phyloP scores from a whole-genome alignment of 2,329 filamentous ascomycete genomes.

The Cordyceps farinosa region DNA sequence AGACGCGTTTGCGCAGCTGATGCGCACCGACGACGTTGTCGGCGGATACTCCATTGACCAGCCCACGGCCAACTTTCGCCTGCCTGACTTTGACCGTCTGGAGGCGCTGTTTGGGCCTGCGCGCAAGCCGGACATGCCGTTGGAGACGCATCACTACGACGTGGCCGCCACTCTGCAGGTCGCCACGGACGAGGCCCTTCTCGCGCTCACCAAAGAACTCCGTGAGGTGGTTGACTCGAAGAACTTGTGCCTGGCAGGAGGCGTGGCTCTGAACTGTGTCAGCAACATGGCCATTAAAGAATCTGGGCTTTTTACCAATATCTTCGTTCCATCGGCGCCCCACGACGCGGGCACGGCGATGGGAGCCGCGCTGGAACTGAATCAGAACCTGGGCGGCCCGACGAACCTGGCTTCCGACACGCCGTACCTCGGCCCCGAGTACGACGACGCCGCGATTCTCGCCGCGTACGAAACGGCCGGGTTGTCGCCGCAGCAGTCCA shows the following conservation, averaged over 20 bases:
- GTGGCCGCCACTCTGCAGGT: slow-evolving; percentile 10
- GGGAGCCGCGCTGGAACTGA: slow-evolving; percentile 7
- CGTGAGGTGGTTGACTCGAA: background rate
- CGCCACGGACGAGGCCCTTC: slow-evolving; percentile 8
- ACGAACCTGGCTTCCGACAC: background rate
- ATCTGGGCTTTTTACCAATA: slow-evolving; percentile 4
- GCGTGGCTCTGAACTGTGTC: slow-evolving; percentile 13
- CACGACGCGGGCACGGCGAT: slow-evolving; percentile 9
- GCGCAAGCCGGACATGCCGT: background rate
- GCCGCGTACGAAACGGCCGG: background rate
- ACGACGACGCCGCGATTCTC: slow-evolving; percentile 2
- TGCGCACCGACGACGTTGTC: background rate
- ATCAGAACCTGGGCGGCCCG: slow-evolving; percentile 4
- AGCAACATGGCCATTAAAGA: slow-evolving; percentile 9
- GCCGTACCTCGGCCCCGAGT: slow-evolving; percentile 11
- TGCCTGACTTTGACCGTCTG: slow-evolving; percentile 6
- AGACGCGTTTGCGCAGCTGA: background rate
- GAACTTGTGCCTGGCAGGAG: slow-evolving; percentile 9
- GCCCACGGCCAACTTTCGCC: slow-evolving; percentile 5
- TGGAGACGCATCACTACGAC: slow-evolving; percentile 9
- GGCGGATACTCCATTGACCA: background rate
- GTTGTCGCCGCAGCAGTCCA: background rate
- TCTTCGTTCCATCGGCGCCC: slow-evolving; percentile 4
- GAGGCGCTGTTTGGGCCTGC: slow-evolving; percentile 10
- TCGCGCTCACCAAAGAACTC: slow-evolving; percentile 2